Conservation (phyloP, 108 stramenopile genomes). For the Mediolabrus comicus region DNA sequence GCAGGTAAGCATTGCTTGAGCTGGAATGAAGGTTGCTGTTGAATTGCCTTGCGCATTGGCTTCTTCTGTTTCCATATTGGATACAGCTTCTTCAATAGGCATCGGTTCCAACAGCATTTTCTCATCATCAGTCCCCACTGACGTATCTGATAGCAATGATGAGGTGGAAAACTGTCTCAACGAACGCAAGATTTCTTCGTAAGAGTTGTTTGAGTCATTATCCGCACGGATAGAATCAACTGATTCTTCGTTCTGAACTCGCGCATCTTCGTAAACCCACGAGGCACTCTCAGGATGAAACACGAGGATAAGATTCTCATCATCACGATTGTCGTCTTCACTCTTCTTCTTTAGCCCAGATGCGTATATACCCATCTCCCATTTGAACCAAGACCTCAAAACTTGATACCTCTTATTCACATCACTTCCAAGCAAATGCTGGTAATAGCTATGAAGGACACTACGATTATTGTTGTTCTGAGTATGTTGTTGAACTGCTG, state of each 20-base stretch:
- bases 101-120: constrained; percentile 18
- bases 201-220: not conserved
- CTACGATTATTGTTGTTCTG: constrained; percentile 21
- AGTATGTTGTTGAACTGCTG: constrained; percentile 6
- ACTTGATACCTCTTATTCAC: constrained; percentile 33
- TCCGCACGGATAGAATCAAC: constrained; percentile 4
- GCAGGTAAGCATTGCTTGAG: constrained; percentile 81
- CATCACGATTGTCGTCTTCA: not conserved
- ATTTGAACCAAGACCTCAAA: constrained; percentile 59
- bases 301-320: constrained; percentile 19
- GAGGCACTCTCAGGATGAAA: constrained; percentile 25
- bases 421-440: constrained; percentile 48
- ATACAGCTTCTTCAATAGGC: not conserved
- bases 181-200: constrained; percentile 18
- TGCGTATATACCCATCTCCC: constrained; percentile 59
- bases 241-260: constrained; percentile 24
- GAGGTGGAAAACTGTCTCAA: constrained; percentile 28
- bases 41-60: not conserved
- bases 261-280: constrained; percentile 44
- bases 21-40: constrained; percentile 48
- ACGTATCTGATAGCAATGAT: constrained; percentile 4
- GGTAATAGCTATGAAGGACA: constrained; percentile 58
- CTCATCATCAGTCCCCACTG: not conserved
- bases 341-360: constrained; percentile 9
- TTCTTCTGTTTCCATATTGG: constrained; percentile 1